Percentiles rank a stretch among this genome's conserved stretches.
Evolutionary conservation across 2,329 filamentous ascomycete species (phyloP).

Genomic region (Fusarium nurragi): DNA sequence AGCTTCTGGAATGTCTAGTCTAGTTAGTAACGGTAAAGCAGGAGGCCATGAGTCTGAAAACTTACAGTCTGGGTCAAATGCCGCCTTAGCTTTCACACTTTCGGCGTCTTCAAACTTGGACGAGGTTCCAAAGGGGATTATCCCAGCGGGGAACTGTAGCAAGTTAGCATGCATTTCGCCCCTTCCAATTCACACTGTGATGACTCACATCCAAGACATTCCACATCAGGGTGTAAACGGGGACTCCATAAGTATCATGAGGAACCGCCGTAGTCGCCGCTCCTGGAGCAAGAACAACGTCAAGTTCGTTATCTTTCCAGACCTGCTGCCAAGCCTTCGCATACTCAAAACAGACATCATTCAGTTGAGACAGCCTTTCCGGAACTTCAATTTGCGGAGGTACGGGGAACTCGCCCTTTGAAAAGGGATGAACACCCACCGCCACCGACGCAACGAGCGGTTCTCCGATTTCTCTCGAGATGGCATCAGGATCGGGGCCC

Average conservation of each 20-base stretch:
- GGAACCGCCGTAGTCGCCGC: slow-evolving; percentile 29
- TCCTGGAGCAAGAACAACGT: slow-evolving; percentile 34
- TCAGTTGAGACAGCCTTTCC: slow-evolving; percentile 1
- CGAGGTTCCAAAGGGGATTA: slow-evolving; percentile 27
- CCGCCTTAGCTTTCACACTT: slow-evolving; percentile 11
- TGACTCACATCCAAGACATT: slow-evolving; percentile 37
- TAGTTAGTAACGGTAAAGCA: neutral
- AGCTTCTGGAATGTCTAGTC: slow-evolving; percentile 25
- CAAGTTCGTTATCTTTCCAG: slow-evolving; percentile 27
- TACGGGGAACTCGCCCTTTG: slow-evolving; percentile 19
- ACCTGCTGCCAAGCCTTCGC: slow-evolving; percentile 22
- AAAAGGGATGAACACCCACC: slow-evolving; percentile 29
- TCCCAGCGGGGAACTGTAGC: slow-evolving; percentile 34
- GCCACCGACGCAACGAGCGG: slow-evolving; percentile 35
- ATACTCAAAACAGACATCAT: slow-evolving; percentile 14
- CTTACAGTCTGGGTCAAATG: slow-evolving; percentile 40
- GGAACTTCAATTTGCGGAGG: slow-evolving; percentile 4
- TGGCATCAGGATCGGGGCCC: slow-evolving; percentile 18
- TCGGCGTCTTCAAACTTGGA: slow-evolving; percentile 30
- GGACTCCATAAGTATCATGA: slow-evolving; percentile 37
- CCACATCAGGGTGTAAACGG: slow-evolving; percentile 40
- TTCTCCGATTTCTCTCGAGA: slow-evolving; percentile 30
- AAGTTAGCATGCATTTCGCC: neutral
- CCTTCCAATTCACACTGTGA: rapidly evolving
- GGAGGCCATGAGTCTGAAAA: rapidly evolving